A percentile compares a stretch with the other conserved stretches of the same genome.
Evolutionary conservation across 108 stramenopile genomes (phyloP).

Genomic region (Cyclotella distinguenda): DNA sequence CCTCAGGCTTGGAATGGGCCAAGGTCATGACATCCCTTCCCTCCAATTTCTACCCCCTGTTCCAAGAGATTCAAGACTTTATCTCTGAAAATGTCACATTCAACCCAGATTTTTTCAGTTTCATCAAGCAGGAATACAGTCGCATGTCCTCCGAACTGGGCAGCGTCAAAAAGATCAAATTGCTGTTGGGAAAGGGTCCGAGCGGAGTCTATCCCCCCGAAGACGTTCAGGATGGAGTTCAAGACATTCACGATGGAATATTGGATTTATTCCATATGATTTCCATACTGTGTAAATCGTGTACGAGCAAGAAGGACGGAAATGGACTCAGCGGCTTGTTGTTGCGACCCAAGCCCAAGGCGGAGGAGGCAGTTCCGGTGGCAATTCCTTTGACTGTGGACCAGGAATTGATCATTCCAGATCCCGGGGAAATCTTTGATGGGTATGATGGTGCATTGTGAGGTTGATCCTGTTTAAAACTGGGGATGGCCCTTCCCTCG

Average conservation of each 20-base stretch:
- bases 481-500: not conserved
- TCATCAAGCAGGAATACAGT: conserved; percentile 59
- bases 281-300: conserved; percentile 32
- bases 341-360: conserved; percentile 25
- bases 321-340: conserved; percentile 18
- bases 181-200: conserved; percentile 37
- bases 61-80: conserved; percentile 58
- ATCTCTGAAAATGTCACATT: conserved; percentile 68
- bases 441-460: conserved; percentile 45
- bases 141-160: conserved; percentile 33
- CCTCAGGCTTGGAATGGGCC: conserved; percentile 73
- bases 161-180: conserved; percentile 44
- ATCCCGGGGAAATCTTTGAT: conserved; percentile 25
- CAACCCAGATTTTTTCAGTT: conserved; percentile 62
- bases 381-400: conserved; percentile 13
- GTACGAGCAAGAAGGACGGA: not conserved
- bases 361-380: conserved; percentile 7
- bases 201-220: conserved; percentile 39
- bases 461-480: not conserved
- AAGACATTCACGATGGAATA: conserved; percentile 40
- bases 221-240: conserved; percentile 35
- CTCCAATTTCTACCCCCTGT: conserved; percentile 33
- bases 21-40: conserved; percentile 53
- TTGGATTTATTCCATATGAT: conserved; percentile 48
- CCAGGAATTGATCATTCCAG: conserved; percentile 37